These are phyloP conservation scores for Carex parvula DNA, from an alignment of 176 grass and related monocot species.

Conservation along the genomic window DNA sequence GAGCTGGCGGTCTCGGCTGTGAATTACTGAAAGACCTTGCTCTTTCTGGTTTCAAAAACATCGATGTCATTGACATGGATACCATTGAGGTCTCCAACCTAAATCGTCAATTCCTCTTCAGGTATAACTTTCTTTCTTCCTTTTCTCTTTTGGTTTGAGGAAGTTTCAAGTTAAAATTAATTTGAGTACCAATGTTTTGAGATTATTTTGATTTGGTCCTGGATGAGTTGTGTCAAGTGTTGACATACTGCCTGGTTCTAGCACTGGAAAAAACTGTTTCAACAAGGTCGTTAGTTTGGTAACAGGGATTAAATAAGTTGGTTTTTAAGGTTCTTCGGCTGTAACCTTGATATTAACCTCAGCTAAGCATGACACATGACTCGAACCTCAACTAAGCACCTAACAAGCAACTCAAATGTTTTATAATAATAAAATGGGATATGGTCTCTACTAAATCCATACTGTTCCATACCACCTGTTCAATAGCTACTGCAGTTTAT, in stretches of 20 bases:
- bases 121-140: conserved; percentile 32
- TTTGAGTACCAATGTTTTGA: neutral
- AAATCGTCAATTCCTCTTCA: conserved; percentile 98
- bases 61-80: conserved; percentile 99
- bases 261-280: neutral
- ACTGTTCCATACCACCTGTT: neutral
- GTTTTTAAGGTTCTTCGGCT: neutral
- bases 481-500: conserved; percentile 1
- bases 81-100: conserved; percentile 98
- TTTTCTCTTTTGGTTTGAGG: neutral
- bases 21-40: conserved; percentile 98
- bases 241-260: neutral
- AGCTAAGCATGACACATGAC: neutral
- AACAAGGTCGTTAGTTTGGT: neutral
- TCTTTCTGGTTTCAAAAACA: conserved; percentile 84
- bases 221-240: neutral
- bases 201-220: neutral
- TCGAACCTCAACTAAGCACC: neutral
- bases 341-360: neutral
- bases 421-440: neutral
- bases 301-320: neutral
- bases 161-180: neutral
- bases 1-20: conserved; percentile 84
- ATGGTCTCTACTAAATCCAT: neutral
- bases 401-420: neutral